Percentiles rank a stretch among this genome's conserved stretches.
Conservation (phyloP, 768 basidiomycete genomes). For the Lentinus brumalis region DNA sequence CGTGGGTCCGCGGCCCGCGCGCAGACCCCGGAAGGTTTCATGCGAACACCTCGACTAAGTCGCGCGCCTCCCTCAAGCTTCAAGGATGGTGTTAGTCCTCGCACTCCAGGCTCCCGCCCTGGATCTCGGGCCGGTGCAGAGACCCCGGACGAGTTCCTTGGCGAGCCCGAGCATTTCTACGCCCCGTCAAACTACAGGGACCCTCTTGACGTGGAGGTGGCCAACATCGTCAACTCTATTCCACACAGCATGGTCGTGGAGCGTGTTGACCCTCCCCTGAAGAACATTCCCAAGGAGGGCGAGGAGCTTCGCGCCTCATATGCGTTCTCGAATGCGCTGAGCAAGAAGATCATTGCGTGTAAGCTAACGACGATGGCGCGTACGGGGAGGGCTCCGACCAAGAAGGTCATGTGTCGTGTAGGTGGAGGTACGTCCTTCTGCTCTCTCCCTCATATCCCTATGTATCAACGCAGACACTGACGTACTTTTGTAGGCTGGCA, state of each 20-base stretch:
- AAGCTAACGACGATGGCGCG: conserved; percentile 79
- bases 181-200: conserved; percentile 67
- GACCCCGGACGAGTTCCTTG: conserved; percentile 51
- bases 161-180: conserved; percentile 60
- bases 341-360: conserved; percentile 76
- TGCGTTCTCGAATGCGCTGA: conserved; percentile 72
- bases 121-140: conserved; percentile 65
- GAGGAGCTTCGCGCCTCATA: conserved; percentile 86
- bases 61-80: conserved; percentile 73
- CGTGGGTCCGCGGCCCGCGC: conserved; percentile 48
- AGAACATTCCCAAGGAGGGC: conserved; percentile 62
- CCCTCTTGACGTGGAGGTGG: conserved; percentile 83
- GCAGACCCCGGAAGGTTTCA: conserved; percentile 71
- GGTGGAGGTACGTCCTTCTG: conserved; percentile 66
- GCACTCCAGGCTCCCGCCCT: conserved; percentile 60
- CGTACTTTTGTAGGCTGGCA: conserved; percentile 62
- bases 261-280: conserved; percentile 78
- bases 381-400: conserved; percentile 50
- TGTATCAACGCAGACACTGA: conserved; percentile 1
- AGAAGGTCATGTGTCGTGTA: conserved; percentile 92
- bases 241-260: conserved; percentile 78
- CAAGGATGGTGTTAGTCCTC: conserved; percentile 56
- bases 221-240: conserved; percentile 70
- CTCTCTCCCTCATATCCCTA: background rate
- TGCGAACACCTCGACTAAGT: conserved; percentile 46